Conservation (phyloP, 768 basidiomycete species). For the Russula sp. region DNA sequence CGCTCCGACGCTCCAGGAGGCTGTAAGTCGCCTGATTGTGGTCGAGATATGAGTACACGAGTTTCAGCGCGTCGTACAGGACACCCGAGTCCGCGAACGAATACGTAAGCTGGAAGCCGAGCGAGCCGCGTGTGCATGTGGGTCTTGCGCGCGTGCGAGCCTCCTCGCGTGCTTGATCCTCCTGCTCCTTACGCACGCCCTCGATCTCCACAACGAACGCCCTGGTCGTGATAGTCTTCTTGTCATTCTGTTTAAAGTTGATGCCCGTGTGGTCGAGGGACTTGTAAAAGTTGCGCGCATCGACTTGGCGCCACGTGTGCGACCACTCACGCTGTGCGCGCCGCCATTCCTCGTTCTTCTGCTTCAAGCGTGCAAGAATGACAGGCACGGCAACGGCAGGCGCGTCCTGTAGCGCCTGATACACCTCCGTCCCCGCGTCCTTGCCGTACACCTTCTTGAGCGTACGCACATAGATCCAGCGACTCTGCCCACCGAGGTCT, state of each 20-base stretch:
- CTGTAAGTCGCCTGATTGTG: conserved; percentile 76
- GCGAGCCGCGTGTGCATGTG: conserved; percentile 46
- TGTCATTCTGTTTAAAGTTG: conserved; percentile 93
- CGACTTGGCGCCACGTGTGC: conserved; percentile 94
- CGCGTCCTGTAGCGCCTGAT: conserved; percentile 86
- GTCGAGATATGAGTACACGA: conserved; percentile 89
- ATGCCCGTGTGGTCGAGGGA: conserved; percentile 95
- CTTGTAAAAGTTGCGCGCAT: conserved; percentile 98
- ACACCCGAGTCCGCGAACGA: conserved; percentile 73
- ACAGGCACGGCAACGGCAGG: conserved; percentile 90
- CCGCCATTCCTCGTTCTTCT: conserved; percentile 97
- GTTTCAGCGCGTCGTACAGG: conserved; percentile 83
- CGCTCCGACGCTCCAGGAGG: conserved; percentile 68
- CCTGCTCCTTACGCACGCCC: conserved; percentile 49
- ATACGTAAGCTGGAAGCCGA: conserved; percentile 75
- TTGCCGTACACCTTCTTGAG: conserved; percentile 93
- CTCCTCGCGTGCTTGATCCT: conserved; percentile 24
- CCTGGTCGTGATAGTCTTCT: conserved; percentile 85
- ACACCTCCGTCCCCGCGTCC: conserved; percentile 70
- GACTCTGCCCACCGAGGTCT: conserved; percentile 86
- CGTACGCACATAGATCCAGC: conserved; percentile 85
- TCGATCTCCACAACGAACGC: conserved; percentile 81
- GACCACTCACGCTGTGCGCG: conserved; percentile 93
- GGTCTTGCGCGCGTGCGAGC: not conserved
- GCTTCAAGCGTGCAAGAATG: conserved; percentile 81